Percentiles rank a stretch among this genome's conserved stretches.
These are phyloP conservation scores for Aspergillaceae sp. DNA, from an alignment of 2,329 filamentous ascomycete genomes.

Conservation along the genomic window DNA sequence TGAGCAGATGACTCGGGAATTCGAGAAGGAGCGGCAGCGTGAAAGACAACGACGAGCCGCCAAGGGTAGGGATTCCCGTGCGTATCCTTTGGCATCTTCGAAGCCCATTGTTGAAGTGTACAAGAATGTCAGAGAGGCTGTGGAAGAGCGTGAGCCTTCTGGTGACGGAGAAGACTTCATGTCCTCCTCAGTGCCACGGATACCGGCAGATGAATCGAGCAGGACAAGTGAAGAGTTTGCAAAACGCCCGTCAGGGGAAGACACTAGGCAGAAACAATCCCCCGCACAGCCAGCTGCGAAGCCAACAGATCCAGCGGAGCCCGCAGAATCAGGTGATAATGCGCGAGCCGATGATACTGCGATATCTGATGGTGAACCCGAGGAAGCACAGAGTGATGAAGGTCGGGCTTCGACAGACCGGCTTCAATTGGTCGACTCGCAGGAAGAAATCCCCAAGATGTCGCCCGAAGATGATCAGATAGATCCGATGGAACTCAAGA, in stretches of 20 bases:
- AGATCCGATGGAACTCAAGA: conserved; percentile 67
- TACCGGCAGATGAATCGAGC: conserved; percentile 25
- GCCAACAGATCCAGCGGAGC: conserved; percentile 16
- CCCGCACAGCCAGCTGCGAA: conserved; percentile 23
- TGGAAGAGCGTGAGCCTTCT: conserved; percentile 64
- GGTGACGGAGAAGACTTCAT: conserved; percentile 50
- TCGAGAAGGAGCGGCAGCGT: conserved; percentile 84
- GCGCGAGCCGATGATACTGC: conserved; percentile 42
- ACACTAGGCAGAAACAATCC: conserved; percentile 22
- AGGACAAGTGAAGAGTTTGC: conserved; percentile 20
- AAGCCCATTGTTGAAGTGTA: conserved; percentile 95
- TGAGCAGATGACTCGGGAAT: conserved; percentile 91
- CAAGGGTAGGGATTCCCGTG: conserved; percentile 65
- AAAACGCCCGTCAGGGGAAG: conserved; percentile 14
- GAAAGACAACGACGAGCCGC: conserved; percentile 74
- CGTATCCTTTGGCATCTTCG: conserved; percentile 84
- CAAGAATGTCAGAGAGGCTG: conserved; percentile 84
- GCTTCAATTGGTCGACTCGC: conserved; percentile 48
- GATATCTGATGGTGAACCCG: conserved; percentile 59
- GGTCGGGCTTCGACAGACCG: conserved; percentile 64
- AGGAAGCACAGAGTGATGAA: conserved; percentile 60
- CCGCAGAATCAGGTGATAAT: conserved; percentile 36
- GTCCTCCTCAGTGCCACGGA: conserved; percentile 14
- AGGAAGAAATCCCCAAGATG: conserved; percentile 46
- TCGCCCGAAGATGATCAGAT: conserved; percentile 47